Evolutionary conservation across 305 asterid genomes (phyloP).

Genomic region (Plantago lanceolata): DNA sequence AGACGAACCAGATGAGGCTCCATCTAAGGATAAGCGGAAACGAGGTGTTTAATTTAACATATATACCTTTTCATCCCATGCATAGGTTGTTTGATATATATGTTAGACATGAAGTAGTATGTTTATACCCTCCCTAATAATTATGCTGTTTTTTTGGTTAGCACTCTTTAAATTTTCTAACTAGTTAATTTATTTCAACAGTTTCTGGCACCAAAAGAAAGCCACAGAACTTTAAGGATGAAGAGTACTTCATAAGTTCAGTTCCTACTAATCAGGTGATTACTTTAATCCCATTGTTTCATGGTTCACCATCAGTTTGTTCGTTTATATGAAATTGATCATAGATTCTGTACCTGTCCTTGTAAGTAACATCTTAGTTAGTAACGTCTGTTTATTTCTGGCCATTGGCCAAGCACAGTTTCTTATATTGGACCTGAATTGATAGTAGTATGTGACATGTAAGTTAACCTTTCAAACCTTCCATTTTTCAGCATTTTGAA

Average conservation of each 20-base stretch:
- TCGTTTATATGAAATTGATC: neutral
- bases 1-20: slow-evolving; percentile 19
- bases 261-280: slow-evolving; percentile 85
- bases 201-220: slow-evolving; percentile 87
- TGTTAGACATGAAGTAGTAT: slow-evolving; percentile 3
- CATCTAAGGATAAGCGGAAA: slow-evolving; percentile 40
- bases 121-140: neutral
- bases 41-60: slow-evolving; percentile 39
- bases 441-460: neutral
- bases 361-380: neutral
- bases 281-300: slow-evolving; percentile 9
- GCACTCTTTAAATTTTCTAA: neutral
- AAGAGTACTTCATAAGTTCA: slow-evolving; percentile 81
- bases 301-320: slow-evolving; percentile 1
- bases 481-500: slow-evolving; percentile 80
- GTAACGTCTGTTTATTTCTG: slow-evolving; percentile 2
- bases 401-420: slow-evolving; percentile 6
- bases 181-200: slow-evolving; percentile 18
- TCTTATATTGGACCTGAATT: slow-evolving; percentile 4
- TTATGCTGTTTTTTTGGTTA: neutral
- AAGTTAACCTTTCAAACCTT: slow-evolving; percentile 21
- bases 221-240: slow-evolving; percentile 71
- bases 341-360: slow-evolving; percentile 9
- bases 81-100: slow-evolving; percentile 5
- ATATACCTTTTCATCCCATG: slow-evolving; percentile 13